Base-by-base conservation (phyloP, 805 yeast genomes). In the Saccharomyces jurei region DNA sequence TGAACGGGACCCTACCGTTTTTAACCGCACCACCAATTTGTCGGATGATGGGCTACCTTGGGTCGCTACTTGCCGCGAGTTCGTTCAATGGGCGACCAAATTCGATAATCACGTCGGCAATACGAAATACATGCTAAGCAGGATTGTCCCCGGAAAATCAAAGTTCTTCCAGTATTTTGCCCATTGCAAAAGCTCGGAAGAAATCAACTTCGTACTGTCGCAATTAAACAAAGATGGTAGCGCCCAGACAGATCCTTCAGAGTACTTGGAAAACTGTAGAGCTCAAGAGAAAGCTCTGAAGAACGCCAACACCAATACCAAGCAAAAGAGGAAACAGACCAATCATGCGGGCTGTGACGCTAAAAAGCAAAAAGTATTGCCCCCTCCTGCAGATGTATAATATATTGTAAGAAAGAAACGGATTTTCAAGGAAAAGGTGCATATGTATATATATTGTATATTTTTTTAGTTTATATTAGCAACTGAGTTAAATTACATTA, bases 1-100 rank as follows among this genome's bases (percentile, higher is more conserved):
- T 0, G 98, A 94, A 70, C 65, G 78, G 6, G 91, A 94, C 65
- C 94, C 96, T 6, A 77, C 96, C 0, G 84, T 88, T 41, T 94
- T 94, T 67, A 25, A 36, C 13, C 25, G 17, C 44, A 17, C 44
- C 11, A 3, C 44, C 9, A 68, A 69, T 30, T 4, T 5, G 1
- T 46, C 44, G 8, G 64, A 67, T 6, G 58, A 63, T 0, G 75
- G 76, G 3, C 66, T 77, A 49, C 73, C 79, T 0, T 87, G 92
- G 87, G 74, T 71, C 27, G 65, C 73, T 27, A 71, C 80, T 10
- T 76, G 81, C 10, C 75, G 74, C 49, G 86, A 88, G 57, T 88
- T 81, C 58, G 63, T 83, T 30, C 65, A 72, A 4, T 66, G 81
- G 13, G 86, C 92, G 9, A 63, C 70, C 14, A 60, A 75, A 52